Conservation (phyloP, 2,329 filamentous ascomycete species). For the Coniochaeta sp. region DNA sequence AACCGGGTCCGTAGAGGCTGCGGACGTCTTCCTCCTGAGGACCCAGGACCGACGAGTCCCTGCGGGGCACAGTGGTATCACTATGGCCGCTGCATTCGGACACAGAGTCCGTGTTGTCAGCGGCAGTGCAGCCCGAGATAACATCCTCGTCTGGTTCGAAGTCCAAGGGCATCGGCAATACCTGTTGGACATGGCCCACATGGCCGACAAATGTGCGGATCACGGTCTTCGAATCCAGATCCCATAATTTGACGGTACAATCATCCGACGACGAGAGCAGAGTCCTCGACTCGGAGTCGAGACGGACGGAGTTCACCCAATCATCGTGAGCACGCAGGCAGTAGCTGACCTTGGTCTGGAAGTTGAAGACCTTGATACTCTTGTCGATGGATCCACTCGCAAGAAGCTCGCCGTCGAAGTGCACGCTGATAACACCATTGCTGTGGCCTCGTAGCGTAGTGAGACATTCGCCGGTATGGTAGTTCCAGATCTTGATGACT, state of each 20-base stretch:
- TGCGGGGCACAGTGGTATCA: constrained; percentile 8
- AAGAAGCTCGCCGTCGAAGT: constrained; percentile 78
- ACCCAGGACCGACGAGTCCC: constrained; percentile 4
- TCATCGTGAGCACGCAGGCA: constrained; percentile 78
- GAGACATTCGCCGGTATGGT: constrained; percentile 82
- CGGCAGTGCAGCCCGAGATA: constrained; percentile 29
- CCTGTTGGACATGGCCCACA: constrained; percentile 91
- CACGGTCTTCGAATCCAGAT: constrained; percentile 75
- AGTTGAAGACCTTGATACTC: constrained; percentile 89
- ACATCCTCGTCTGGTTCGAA: constrained; percentile 77
- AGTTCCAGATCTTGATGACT: constrained; percentile 93
- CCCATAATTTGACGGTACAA: constrained; percentile 85
- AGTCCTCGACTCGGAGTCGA: constrained; percentile 75
- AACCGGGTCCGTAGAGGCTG: constrained; percentile 52
- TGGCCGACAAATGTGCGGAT: constrained; percentile 78
- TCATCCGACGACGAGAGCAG: constrained; percentile 93
- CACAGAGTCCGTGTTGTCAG: constrained; percentile 44
- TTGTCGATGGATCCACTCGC: constrained; percentile 86
- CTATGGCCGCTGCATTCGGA: constrained; percentile 35
- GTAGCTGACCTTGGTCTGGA: constrained; percentile 74
- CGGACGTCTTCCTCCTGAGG: constrained; percentile 36
- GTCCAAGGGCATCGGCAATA: constrained; percentile 74
- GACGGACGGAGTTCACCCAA: constrained; percentile 93
- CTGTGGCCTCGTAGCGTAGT: constrained; percentile 74
- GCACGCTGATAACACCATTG: constrained; percentile 76